A percentile compares a stretch with the other conserved stretches of the same genome.
These are phyloP conservation scores for Aegilops longissima DNA, from an alignment of 176 grass and related monocot species.

Conservation along the genomic window DNA sequence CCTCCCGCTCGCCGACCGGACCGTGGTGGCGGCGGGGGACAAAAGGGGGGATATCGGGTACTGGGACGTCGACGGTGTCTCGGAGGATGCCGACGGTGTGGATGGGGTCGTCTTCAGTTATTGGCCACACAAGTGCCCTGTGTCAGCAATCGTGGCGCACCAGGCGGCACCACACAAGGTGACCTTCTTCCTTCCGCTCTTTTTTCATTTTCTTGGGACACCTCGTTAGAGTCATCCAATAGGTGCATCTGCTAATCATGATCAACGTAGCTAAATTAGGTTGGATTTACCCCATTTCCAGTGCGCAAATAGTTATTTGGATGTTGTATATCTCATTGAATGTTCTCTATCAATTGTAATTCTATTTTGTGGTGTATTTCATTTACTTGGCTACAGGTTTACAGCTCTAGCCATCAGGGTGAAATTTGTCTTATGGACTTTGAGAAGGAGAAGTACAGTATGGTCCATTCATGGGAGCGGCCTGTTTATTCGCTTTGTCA, in stretches of 20 bases:
- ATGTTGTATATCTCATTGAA: background rate
- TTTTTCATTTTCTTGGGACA: background rate
- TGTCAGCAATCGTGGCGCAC: slow-evolving; percentile 59
- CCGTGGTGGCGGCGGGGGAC: slow-evolving; percentile 53
- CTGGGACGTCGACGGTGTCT: slow-evolving; percentile 60
- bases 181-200: background rate
- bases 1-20: slow-evolving; percentile 53
- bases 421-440: slow-evolving; percentile 63
- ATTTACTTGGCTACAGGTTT: slow-evolving; percentile 42
- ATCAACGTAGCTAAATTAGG: background rate
- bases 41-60: slow-evolving; percentile 57
- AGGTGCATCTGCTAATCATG: background rate
- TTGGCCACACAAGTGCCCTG: slow-evolving; percentile 46
- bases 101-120: slow-evolving; percentile 52
- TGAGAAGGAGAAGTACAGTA: slow-evolving; percentile 48
- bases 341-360: background rate
- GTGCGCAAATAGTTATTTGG: background rate
- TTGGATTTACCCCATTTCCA: background rate
- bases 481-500: slow-evolving; percentile 43
- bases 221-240: no score
- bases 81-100: slow-evolving; percentile 21
- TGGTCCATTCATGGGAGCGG: slow-evolving; percentile 38
- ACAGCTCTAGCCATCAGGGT: slow-evolving; percentile 55
- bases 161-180: slow-evolving; percentile 50
- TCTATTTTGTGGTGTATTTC: background rate